Evolutionary conservation across 306 rosid species (phyloP).

Genomic region (Rosa lucieae): DNA sequence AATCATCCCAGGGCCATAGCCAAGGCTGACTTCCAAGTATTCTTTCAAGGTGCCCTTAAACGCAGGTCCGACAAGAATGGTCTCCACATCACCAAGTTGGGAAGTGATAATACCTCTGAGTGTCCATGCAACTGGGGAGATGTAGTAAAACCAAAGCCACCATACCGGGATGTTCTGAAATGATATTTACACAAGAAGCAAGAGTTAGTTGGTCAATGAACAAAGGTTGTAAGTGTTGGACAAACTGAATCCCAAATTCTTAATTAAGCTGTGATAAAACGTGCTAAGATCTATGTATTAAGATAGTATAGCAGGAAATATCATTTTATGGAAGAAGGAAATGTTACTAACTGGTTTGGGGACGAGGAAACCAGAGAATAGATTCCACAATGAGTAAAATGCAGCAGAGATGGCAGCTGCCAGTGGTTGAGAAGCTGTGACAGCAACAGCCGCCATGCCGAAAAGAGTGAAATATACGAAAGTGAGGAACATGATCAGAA

Average conservation of each 20-base stretch:
- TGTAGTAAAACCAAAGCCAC: slow-evolving; percentile 96
- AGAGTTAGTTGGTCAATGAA: neutral
- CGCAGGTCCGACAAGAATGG: slow-evolving; percentile 55
- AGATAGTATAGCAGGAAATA: too few species aligned
- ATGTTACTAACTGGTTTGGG: slow-evolving; percentile 68
- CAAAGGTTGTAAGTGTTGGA: neutral
- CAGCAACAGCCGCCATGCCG: slow-evolving; percentile 92
- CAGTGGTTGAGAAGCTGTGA: slow-evolving; percentile 72
- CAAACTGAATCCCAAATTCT: too few species aligned
- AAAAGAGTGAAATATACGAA: slow-evolving; percentile 90
- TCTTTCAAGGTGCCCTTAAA: slow-evolving; percentile 72
- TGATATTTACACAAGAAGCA: neutral
- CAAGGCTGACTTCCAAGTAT: slow-evolving; percentile 51
- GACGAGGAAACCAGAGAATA: slow-evolving; percentile 87
- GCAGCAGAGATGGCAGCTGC: slow-evolving; percentile 90
- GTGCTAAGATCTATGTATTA: neutral
- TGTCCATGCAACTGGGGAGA: slow-evolving; percentile 89
- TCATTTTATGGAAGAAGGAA: too few species aligned
- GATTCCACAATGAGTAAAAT: slow-evolving; percentile 91
- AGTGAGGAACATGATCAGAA: slow-evolving; percentile 83
- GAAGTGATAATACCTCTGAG: slow-evolving; percentile 73
- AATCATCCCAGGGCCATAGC: slow-evolving; percentile 44
- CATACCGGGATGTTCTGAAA: slow-evolving; percentile 74
- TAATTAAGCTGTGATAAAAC: neutral
- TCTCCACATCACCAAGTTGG: slow-evolving; percentile 82